Conservation (phyloP, 2,329 filamentous ascomycete species). For the Diaporthe helianthi region DNA sequence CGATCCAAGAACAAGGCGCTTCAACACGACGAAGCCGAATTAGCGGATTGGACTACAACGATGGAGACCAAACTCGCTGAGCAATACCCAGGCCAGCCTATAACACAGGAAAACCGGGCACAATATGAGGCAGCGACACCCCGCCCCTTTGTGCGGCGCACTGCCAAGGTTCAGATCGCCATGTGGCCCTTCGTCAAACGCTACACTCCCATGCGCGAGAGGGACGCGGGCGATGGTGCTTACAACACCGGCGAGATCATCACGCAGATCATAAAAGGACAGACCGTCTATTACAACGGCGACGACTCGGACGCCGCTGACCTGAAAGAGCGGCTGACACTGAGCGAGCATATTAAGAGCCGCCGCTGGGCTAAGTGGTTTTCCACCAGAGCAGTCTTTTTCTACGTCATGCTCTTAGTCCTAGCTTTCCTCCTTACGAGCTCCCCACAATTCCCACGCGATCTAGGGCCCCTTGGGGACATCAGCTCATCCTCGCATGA, state of each 20-base stretch:
- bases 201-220: constrained; percentile 36
- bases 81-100: neutral
- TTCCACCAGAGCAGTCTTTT: neutral
- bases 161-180: constrained; percentile 43
- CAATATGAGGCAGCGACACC: neutral
- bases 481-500: neutral
- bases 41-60: constrained; percentile 25
- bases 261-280: constrained; percentile 38
- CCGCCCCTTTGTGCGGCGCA: constrained; percentile 26
- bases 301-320: constrained; percentile 26
- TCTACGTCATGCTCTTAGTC: neutral
- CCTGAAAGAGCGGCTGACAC: constrained; percentile 25
- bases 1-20: constrained; percentile 32
- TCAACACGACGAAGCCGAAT: constrained; percentile 26
- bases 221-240: constrained; percentile 26
- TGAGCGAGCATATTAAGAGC: constrained; percentile 26
- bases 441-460: neutral
- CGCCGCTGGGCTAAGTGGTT: neutral
- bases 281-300: constrained; percentile 44
- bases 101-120: neutral
- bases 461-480: too few species aligned
- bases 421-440: neutral
- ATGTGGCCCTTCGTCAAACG: constrained; percentile 43
- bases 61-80: neutral
- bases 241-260: constrained; percentile 37